A percentile compares a stretch with the other conserved stretches of the same genome.
phyloP scores from a whole-genome alignment of 2,329 filamentous ascomycete genomes.

The Beauveria bassiana region DNA sequence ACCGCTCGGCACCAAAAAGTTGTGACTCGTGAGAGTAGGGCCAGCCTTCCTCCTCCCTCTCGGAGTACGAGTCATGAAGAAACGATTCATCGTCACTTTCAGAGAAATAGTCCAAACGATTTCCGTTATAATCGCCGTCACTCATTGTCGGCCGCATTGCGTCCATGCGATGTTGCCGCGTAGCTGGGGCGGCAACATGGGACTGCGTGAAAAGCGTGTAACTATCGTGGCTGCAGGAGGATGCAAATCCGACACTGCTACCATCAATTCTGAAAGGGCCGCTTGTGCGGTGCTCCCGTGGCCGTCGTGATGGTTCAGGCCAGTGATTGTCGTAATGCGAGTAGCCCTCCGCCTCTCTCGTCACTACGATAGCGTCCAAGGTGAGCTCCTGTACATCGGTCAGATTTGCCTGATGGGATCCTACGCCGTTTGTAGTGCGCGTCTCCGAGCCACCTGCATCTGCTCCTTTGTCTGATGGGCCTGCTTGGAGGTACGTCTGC shows the following conservation, averaged over 20 bases:
- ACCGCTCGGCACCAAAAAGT: background rate
- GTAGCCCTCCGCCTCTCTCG: background rate
- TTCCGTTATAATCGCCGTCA: background rate
- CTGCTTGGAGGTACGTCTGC: background rate
- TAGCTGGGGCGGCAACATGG: background rate
- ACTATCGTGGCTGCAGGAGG: background rate
- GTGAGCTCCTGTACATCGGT: background rate
- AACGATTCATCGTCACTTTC: background rate
- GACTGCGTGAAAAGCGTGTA: background rate
- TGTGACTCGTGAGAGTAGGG: background rate
- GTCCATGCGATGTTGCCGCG: background rate
- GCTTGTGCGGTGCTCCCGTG: background rate
- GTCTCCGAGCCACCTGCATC: background rate
- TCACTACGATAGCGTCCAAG: background rate
- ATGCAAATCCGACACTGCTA: background rate
- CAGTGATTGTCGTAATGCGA: background rate
- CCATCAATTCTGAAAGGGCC: background rate
- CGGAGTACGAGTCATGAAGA: background rate
- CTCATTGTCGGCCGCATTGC: constrained; percentile 1
- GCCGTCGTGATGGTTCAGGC: background rate
- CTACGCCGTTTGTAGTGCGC: background rate
- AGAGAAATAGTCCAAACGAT: background rate
- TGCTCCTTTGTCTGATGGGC: background rate
- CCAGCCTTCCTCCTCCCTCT: background rate
- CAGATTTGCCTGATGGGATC: background rate